These are phyloP conservation scores for Apiotrichum laibachii DNA, from an alignment of 1,284 basidiomycete genomes.

Conservation along the genomic window DNA sequence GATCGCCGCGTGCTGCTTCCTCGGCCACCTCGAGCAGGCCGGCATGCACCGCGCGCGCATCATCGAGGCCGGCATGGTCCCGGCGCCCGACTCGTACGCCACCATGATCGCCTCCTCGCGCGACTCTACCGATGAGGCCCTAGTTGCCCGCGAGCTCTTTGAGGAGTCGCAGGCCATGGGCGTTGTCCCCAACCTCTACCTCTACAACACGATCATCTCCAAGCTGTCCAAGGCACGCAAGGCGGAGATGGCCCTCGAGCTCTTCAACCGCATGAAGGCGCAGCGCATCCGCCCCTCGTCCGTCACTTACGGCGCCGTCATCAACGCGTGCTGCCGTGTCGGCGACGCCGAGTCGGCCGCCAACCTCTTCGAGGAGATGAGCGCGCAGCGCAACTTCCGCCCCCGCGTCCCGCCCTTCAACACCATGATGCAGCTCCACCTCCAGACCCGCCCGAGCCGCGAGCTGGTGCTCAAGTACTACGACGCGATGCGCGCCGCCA, in stretches of 20 bases:
- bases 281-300: slow-evolving; percentile 66
- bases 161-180: slow-evolving; percentile 70
- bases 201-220: slow-evolving; percentile 94
- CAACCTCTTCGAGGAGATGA: slow-evolving; percentile 83
- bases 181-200: slow-evolving; percentile 74
- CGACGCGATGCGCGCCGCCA: slow-evolving; percentile 62
- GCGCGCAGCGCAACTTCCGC: slow-evolving; percentile 67
- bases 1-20: slow-evolving; percentile 77
- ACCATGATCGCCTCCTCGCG: slow-evolving; percentile 80
- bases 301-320: slow-evolving; percentile 93
- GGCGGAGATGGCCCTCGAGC: slow-evolving; percentile 77
- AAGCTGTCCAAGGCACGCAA: slow-evolving; percentile 89
- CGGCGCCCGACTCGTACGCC: slow-evolving; percentile 84
- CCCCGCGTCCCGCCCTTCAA: slow-evolving; percentile 82
- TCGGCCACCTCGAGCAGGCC: slow-evolving; percentile 73
- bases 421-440: slow-evolving; percentile 98
- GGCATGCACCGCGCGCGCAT: slow-evolving; percentile 77
- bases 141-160: slow-evolving; percentile 78
- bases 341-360: slow-evolving; percentile 84
- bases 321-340: slow-evolving; percentile 85
- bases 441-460: slow-evolving; percentile 82
- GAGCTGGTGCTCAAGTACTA: slow-evolving; percentile 74
- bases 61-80: slow-evolving; percentile 70
- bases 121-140: slow-evolving; percentile 90
- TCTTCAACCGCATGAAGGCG: slow-evolving; percentile 75